Evolutionary conservation across 148 eudicot species (phyloP), one percentile per base, ranked within the genome.

Genomic region (Cornus controversa): DNA sequence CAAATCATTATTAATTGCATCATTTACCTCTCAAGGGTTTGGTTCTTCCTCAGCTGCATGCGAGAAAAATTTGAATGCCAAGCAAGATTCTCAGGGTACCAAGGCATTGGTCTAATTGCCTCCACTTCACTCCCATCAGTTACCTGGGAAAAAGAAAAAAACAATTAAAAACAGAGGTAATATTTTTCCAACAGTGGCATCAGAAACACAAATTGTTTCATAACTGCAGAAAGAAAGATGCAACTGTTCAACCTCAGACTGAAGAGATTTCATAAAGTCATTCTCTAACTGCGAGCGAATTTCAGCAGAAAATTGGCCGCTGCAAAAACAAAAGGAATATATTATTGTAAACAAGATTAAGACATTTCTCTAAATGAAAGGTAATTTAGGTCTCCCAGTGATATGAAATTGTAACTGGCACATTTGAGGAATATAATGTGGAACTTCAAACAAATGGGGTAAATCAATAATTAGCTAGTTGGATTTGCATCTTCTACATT

Each of bases 61-160:
- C 99, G 83, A 50, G 99, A 96, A 83, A 83, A 96, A 79, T 89
- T 90, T 34, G 99, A 93, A 84, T 96, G 99, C 99, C 99, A 96
- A 36, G 99, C 99, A 47, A 93, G 89, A 86, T 91, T 93, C 75
- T 90, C 91, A 3, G 99, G 99, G 84, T 91, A 96, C 99, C 99
- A 96, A 70, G 95, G 93, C 82, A 96, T 80, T 37, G 98, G 93
- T 81, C 84, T 85, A 31, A 96, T 80, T 73, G 95, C 94, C 77
- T 81, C 87, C n/a, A n/a, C n/a, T 83, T 93, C 99, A 79, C 78
- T 86, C 71, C 86, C 92, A 79, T 90, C 97, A 47, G 84, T 75
- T 72, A 84, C 90, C 99, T 96, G 77, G 28, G 66, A 81, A 5
- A 14, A 2, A 31, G 2, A 69, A 6, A 70, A 36, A 31, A 31